phyloP scores from a whole-genome alignment of 176 grass and related monocot genomes.

The Sorghum bicolor region Sorghum_bicolor_NCBIv3 NC_012873.2:50483501-50484000 shows the following conservation, averaged over 20 bases:
- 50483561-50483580: background rate
- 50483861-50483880: slow-evolving; percentile 5
- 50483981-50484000: background rate
- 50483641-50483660: slow-evolving; percentile 52
- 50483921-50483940: slow-evolving; percentile 40
- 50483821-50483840: background rate
- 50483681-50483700: background rate
- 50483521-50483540: slow-evolving; percentile 5
- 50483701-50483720: slow-evolving; percentile 14
- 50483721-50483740: slow-evolving; percentile 33
- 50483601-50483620: slow-evolving; percentile 8
- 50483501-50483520: slow-evolving; percentile 8
- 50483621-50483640: slow-evolving; percentile 32
- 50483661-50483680: slow-evolving; percentile 22
- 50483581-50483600: background rate
- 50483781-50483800: slow-evolving; percentile 29
- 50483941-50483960: slow-evolving; percentile 35
- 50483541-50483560: slow-evolving; percentile 18
- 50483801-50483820: background rate
- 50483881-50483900: slow-evolving; percentile 14
- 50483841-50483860: background rate
- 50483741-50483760: background rate
- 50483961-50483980: slow-evolving; percentile 5
- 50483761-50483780: slow-evolving; percentile 33
- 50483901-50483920: background rate